Evolutionary conservation across 2,329 filamentous ascomycete genomes (phyloP).

Genomic region (Incumbomyces delicatus): DNA sequence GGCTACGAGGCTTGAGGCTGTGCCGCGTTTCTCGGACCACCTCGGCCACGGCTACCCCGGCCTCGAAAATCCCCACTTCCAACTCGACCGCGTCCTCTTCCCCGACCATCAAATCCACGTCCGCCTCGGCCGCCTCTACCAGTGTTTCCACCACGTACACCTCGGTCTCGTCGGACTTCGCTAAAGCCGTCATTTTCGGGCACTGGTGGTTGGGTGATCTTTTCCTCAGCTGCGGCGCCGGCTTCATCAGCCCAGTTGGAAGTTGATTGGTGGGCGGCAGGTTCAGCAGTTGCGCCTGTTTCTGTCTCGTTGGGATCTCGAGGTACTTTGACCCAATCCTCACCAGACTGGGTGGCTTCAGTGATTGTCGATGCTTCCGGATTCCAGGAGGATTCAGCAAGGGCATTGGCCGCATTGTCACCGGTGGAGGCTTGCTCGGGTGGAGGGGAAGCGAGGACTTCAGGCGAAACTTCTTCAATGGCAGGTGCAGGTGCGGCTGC

Average conservation of each 20-base stretch:
- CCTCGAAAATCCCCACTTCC: constrained; percentile 21
- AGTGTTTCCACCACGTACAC: constrained; percentile 19
- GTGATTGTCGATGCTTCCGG: constrained; percentile 39
- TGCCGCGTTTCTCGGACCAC: constrained; percentile 11
- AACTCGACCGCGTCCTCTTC: constrained; percentile 15
- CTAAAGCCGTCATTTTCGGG: constrained; percentile 28
- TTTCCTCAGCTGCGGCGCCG: constrained; percentile 41
- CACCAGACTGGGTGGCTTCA: constrained; percentile 46
- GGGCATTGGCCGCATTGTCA: constrained; percentile 33
- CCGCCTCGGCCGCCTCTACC: constrained; percentile 30
- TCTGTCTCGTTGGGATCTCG: constrained; percentile 67
- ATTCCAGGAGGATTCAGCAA: constrained; percentile 48
- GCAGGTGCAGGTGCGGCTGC: constrained; percentile 48
- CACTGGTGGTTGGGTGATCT: constrained; percentile 12
- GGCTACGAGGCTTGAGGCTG: neutral
- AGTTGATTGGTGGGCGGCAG: constrained; percentile 44
- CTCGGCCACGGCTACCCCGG: constrained; percentile 24
- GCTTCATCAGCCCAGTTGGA: constrained; percentile 79
- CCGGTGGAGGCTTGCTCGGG: constrained; percentile 32
- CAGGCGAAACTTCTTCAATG: constrained; percentile 30
- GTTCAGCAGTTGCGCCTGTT: constrained; percentile 51
- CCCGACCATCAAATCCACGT: constrained; percentile 23
- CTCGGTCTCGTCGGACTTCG: constrained; percentile 26
- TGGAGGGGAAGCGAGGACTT: constrained; percentile 21
- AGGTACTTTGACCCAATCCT: constrained; percentile 61